A percentile compares a stretch with the other conserved stretches of the same genome.
Evolutionary conservation across 2,329 filamentous ascomycete genomes (phyloP).

Genomic region (Plenodomus biglobosus): DNA sequence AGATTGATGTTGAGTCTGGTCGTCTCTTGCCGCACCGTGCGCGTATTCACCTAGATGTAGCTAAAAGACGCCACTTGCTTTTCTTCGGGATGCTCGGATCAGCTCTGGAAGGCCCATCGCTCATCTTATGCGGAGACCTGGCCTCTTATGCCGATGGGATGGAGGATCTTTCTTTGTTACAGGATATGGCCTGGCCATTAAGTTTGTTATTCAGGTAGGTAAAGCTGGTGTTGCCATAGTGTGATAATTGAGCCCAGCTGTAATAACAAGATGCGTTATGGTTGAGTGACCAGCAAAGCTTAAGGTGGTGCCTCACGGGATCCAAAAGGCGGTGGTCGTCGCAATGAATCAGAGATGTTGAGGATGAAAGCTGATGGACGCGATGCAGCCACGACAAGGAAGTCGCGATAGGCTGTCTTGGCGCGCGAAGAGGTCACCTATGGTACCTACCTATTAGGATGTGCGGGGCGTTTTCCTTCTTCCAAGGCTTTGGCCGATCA

Average conservation of each 20-base stretch:
- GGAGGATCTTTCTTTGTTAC: not conserved
- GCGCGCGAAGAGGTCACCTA: not conserved
- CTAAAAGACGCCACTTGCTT: not conserved
- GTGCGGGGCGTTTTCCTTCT: too few relatives aligned
- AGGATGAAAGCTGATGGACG: not conserved
- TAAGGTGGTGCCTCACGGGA: too few relatives aligned
- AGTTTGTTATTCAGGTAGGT: too few relatives aligned
- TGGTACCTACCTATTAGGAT: too few relatives aligned
- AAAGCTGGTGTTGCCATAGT: too few relatives aligned
- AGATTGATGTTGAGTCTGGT: not conserved
- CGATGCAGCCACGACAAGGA: not conserved
- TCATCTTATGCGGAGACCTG: not conserved
- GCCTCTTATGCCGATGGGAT: not conserved
- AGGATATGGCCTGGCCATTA: too few relatives aligned
- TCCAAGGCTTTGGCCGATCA: too few relatives aligned
- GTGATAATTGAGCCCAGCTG: too few relatives aligned
- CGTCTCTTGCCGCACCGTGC: not conserved
- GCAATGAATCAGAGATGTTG: not conserved
- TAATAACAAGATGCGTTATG: too few relatives aligned
- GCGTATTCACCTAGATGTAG: not conserved
- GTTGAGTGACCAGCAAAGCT: too few relatives aligned
- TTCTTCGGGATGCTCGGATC: not conserved
- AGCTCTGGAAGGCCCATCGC: not conserved
- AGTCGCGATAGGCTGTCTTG: not conserved
- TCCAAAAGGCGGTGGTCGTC: not conserved